Conservation (phyloP, 2,329 filamentous ascomycete genomes). For the Septoria linicola region DNA sequence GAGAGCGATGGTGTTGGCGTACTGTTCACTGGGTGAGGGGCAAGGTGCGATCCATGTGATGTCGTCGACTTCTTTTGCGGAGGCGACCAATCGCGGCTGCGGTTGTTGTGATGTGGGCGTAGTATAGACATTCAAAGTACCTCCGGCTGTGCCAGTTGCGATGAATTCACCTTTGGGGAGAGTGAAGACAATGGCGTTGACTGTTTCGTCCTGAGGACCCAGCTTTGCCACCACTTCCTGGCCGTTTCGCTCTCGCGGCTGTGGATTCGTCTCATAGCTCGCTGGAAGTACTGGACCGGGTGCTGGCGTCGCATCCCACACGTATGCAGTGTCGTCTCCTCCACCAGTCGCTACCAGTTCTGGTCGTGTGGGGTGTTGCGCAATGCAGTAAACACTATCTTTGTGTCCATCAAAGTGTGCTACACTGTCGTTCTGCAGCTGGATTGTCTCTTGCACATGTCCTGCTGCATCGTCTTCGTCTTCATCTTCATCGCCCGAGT, state of each 20-base stretch:
- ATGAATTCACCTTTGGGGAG: slow-evolving; percentile 78
- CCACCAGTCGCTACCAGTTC: slow-evolving; percentile 85
- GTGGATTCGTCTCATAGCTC: slow-evolving; percentile 69
- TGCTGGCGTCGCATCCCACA: slow-evolving; percentile 73
- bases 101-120: slow-evolving; percentile 30
- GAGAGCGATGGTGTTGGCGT: slow-evolving; percentile 80
- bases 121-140: slow-evolving; percentile 63
- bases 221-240: slow-evolving; percentile 69
- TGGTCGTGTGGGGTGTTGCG: slow-evolving; percentile 79
- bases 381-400: slow-evolving; percentile 92
- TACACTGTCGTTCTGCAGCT: slow-evolving; percentile 84
- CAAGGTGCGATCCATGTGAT: slow-evolving; percentile 86
- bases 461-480: slow-evolving; percentile 42
- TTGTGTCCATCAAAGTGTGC: slow-evolving; percentile 89
- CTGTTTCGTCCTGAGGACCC: slow-evolving; percentile 87
- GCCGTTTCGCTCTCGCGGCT: slow-evolving; percentile 56
- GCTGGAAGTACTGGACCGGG: slow-evolving; percentile 66
- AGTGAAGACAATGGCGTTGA: slow-evolving; percentile 84
- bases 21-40: slow-evolving; percentile 57
- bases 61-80: slow-evolving; percentile 87
- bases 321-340: slow-evolving; percentile 79
- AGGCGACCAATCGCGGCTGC: slow-evolving; percentile 62
- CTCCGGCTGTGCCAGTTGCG: slow-evolving; percentile 85
- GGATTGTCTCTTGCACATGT: slow-evolving; percentile 62
- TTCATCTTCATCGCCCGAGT: slow-evolving; percentile 64